phyloP scores from a whole-genome alignment of 768 basidiomycete genomes.

The Russula earlei region DNA sequence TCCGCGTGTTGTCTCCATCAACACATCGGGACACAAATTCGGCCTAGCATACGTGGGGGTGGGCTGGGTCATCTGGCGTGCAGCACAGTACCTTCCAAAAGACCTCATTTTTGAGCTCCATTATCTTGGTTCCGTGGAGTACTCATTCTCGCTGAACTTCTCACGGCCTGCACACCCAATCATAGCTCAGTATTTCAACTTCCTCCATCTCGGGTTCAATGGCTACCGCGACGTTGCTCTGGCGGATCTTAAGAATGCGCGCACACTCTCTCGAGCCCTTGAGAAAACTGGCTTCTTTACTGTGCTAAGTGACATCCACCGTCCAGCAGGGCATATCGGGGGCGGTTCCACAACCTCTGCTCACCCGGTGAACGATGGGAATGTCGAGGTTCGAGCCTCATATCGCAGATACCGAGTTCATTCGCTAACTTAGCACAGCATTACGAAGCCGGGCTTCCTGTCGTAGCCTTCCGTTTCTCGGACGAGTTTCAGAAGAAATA shows the following conservation, averaged over 20 bases:
- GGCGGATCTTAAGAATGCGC: slow-evolving; percentile 47
- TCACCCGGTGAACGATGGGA: slow-evolving; percentile 36
- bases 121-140: slow-evolving; percentile 52
- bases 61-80: slow-evolving; percentile 60
- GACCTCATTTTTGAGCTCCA: slow-evolving; percentile 60
- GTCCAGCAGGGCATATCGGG: slow-evolving; percentile 23
- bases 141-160: slow-evolving; percentile 62
- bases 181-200: slow-evolving; percentile 55
- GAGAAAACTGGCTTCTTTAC: slow-evolving; percentile 45
- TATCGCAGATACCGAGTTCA: background rate
- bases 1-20: slow-evolving; percentile 50
- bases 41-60: slow-evolving; percentile 47
- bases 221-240: slow-evolving; percentile 41
- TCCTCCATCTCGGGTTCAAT: slow-evolving; percentile 50
- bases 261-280: slow-evolving; percentile 52
- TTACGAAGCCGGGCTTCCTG: slow-evolving; percentile 43
- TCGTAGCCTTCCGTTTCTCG: slow-evolving; percentile 47
- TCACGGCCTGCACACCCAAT: slow-evolving; percentile 53
- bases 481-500: slow-evolving; percentile 42
- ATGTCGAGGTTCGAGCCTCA: slow-evolving; percentile 41
- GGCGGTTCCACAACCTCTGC: slow-evolving; percentile 10
- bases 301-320: slow-evolving; percentile 49
- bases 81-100: slow-evolving; percentile 48
- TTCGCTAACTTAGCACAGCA: slow-evolving; percentile 22
- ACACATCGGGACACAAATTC: slow-evolving; percentile 52